Evolutionary conservation across 2,329 filamentous ascomycete species (phyloP).

Genomic region (Colletotrichum acutatum): DNA sequence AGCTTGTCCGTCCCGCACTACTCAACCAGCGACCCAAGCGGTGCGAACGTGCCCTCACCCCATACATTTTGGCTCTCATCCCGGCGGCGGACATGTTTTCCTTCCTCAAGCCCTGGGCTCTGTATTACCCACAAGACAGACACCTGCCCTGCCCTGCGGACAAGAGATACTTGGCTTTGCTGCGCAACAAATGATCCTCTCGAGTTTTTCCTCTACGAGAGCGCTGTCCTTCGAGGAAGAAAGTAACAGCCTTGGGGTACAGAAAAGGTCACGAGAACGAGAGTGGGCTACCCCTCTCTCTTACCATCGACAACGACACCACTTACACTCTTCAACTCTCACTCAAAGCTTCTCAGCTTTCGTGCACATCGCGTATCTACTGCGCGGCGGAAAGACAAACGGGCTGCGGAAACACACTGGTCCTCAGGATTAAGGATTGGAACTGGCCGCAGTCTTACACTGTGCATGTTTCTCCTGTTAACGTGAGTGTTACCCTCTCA

Average conservation of each 20-base stretch:
- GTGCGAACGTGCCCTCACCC: neutral
- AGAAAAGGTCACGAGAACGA: neutral
- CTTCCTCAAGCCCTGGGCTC: neutral
- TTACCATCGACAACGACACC: neutral
- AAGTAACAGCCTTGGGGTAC: neutral
- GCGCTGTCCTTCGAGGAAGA: neutral
- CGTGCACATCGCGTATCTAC: neutral
- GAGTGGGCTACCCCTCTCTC: neutral
- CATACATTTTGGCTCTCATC: neutral
- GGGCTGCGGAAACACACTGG: neutral
- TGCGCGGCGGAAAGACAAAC: neutral
- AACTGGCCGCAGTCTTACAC: neutral
- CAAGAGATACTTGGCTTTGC: neutral
- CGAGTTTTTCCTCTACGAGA: neutral
- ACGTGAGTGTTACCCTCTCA: slow-evolving; percentile 20
- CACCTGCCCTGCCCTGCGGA: no score
- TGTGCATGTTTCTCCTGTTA: neutral
- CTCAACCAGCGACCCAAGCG: neutral
- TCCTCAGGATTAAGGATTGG: neutral
- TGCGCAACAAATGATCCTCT: neutral
- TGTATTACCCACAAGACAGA: no score
- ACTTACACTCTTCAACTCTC: neutral
- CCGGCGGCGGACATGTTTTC: neutral
- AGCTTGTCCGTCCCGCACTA: neutral
- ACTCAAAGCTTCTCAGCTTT: no score